These are phyloP conservation scores for Auriscalpium vulgare DNA, from an alignment of 768 basidiomycete genomes.

Conservation along the genomic window DNA sequence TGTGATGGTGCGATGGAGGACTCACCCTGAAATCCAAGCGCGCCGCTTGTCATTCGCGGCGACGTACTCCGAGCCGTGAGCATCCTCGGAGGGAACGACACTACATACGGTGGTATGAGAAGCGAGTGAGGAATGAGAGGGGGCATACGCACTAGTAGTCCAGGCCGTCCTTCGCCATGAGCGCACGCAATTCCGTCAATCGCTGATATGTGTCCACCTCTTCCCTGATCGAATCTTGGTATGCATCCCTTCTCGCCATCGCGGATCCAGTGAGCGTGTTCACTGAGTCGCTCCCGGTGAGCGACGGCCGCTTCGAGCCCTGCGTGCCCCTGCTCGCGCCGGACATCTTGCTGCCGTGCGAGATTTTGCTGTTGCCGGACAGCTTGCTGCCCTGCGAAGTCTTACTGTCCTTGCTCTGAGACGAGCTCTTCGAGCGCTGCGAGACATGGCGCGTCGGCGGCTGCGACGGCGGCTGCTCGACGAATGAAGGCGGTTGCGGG, in stretches of 20 bases:
- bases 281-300: slow-evolving; percentile 11
- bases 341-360: slow-evolving; percentile 10
- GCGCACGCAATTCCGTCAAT: slow-evolving; percentile 9
- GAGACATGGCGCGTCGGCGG: slow-evolving; percentile 10
- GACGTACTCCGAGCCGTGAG: slow-evolving; percentile 80
- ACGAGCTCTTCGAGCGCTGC: slow-evolving; percentile 11
- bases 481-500: slow-evolving; percentile 1
- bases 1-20: not conserved
- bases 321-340: slow-evolving; percentile 9
- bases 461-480: not conserved
- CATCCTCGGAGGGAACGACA: slow-evolving; percentile 71
- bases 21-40: slow-evolving; percentile 71
- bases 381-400: not conserved
- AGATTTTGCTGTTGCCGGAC: slow-evolving; percentile 1
- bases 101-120: slow-evolving; percentile 27
- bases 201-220: slow-evolving; percentile 15
- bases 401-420: slow-evolving; percentile 2
- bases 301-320: slow-evolving; percentile 9
- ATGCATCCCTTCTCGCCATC: slow-evolving; percentile 16
- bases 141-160: slow-evolving; percentile 13
- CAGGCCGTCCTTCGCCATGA: slow-evolving; percentile 15
- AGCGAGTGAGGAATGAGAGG: not conserved
- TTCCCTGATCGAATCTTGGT: slow-evolving; percentile 15
- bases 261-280: slow-evolving; percentile 19
- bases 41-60: slow-evolving; percentile 68